A percentile compares a stretch with the other conserved stretches of the same genome.
Conservation (phyloP, 2,329 filamentous ascomycete genomes). For the Fusarium bulbicola region DNA sequence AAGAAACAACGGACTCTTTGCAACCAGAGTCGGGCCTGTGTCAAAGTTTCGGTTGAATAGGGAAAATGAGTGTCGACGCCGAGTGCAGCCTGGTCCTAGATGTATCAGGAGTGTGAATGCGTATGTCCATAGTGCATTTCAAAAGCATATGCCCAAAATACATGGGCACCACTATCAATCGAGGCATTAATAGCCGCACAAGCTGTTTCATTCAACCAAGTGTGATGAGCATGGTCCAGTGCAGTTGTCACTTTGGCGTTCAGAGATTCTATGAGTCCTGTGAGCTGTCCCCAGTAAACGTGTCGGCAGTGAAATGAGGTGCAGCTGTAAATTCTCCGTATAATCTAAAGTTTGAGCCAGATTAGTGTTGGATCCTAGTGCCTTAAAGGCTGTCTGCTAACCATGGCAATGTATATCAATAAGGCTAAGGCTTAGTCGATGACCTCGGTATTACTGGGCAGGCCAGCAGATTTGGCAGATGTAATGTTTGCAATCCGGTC, state of each 20-base stretch:
- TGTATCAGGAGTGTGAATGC: slow-evolving; percentile 53
- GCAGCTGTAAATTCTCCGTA: slow-evolving; percentile 49
- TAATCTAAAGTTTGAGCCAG: slow-evolving; percentile 56
- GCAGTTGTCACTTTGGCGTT: slow-evolving; percentile 62
- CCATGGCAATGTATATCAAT: slow-evolving; percentile 65
- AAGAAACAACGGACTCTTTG: slow-evolving; percentile 54
- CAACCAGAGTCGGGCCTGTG: slow-evolving; percentile 64
- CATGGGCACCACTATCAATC: slow-evolving; percentile 57
- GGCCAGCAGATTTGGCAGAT: not conserved
- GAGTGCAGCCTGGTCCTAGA: slow-evolving; percentile 61
- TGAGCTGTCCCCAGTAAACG: slow-evolving; percentile 57
- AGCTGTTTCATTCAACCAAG: slow-evolving; percentile 53
- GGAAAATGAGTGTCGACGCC: slow-evolving; percentile 65
- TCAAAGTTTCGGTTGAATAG: slow-evolving; percentile 60
- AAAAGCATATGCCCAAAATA: slow-evolving; percentile 58
- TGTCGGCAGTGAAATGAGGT: slow-evolving; percentile 51
- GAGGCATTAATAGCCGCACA: slow-evolving; percentile 57
- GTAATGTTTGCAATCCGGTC: slow-evolving; percentile 13
- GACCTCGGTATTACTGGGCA: slow-evolving; percentile 45
- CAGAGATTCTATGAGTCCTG: slow-evolving; percentile 60
- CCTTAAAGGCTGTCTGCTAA: slow-evolving; percentile 66
- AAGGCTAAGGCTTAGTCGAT: slow-evolving; percentile 65
- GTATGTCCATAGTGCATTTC: slow-evolving; percentile 68
- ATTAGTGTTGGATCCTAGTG: slow-evolving; percentile 60
- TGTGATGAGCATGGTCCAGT: slow-evolving; percentile 63